Base-by-base conservation (phyloP, 148 eudicot species). In the Arbutus unedo region DNA sequence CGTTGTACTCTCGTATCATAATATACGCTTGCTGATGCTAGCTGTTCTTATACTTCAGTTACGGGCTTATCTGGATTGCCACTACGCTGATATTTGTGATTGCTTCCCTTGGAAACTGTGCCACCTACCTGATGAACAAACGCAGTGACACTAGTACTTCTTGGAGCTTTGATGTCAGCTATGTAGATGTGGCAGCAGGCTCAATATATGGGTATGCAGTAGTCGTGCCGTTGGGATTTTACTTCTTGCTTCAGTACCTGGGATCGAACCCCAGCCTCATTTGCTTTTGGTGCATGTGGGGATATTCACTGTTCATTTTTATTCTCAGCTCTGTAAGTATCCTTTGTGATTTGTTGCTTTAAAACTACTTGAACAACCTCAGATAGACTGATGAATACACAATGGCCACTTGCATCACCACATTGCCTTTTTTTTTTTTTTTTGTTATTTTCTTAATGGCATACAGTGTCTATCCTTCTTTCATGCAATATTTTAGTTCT, bases 281-380 rank as follows among this genome's bases (percentile, higher is more conserved):
- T 75, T 95, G 92, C 81, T 93, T 94, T 90, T 96, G 99, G 98
- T 96, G 99, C 96, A 89, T 96, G 93, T 96, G 99, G 98, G 99
- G 99, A 82, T 96, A 96, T 82, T 96, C 99, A 18, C 98, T 96
- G 84, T 94, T 90, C 93, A 86, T 94, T 79, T 90, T 94, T 60
- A 78, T 93, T 84, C 86, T 92, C 76, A 87, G 88, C 84, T 89
- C 94, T 56, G 99, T 96, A 88, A 89, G 97, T 92, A 57, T 81
- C 79, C 38, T 31, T 31, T 31, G 38, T 31, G 38, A 48, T n/a
- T 77, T 1, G 43, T 66, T 3, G 43, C 71, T 66, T 25, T 66
- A 10, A 3, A 49, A 41, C 2, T 3, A 56, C 49, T 18, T n/a
- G 2, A 38, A 55, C n/a, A 54, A 8, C 43, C 18, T 15, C 48